phyloP scores from a whole-genome alignment of 257 asterid species.

The Nicotiana tomentosiformis region DNA sequence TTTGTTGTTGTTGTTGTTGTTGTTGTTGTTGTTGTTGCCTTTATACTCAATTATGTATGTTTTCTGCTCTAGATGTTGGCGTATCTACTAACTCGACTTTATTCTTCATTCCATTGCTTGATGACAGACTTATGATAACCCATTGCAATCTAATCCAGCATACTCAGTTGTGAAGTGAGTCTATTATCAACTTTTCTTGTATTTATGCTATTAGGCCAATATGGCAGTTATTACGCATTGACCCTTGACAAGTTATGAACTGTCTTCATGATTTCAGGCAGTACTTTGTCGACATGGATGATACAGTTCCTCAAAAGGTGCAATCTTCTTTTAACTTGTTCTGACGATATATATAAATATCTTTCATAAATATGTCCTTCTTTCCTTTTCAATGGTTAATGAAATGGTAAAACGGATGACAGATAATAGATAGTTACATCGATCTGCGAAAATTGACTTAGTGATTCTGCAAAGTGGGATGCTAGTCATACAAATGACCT shows the following conservation, averaged over 20 bases:
- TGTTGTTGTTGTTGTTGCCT: not conserved
- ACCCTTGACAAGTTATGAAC: not conserved
- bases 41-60: not conserved
- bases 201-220: not conserved
- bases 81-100: not conserved
- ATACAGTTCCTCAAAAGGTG: constrained; percentile 52
- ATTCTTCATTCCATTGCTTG: not conserved
- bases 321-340: constrained; percentile 7
- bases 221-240: not conserved
- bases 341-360: not conserved
- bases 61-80: not conserved
- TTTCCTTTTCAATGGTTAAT: not conserved
- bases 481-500: not conserved
- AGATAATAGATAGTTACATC: not conserved
- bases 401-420: not conserved
- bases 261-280: constrained; percentile 34
- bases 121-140: constrained; percentile 40
- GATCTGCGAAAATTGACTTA: not conserved
- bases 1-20: no score
- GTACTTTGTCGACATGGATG: constrained; percentile 47
- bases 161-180: constrained; percentile 56
- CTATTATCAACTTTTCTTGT: not conserved
- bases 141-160: constrained; percentile 42
- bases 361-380: not conserved
- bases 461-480: not conserved